Base-by-base conservation (phyloP, 2,329 filamentous ascomycete genomes). In the Hymenoscyphus linearis region DNA sequence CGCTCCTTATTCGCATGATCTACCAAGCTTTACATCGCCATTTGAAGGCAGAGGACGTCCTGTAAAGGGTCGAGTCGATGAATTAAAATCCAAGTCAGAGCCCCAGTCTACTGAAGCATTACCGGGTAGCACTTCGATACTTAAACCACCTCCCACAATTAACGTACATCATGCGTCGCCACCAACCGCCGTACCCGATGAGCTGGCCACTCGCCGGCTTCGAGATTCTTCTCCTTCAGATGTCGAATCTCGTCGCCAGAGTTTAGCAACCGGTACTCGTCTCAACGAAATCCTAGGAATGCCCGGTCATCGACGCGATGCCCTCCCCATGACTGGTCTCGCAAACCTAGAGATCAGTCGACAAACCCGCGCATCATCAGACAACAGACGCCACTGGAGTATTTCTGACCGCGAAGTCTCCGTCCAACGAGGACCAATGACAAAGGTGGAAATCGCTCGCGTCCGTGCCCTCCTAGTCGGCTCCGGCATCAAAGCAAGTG, bases 401-500 rank as follows among this genome's bases (percentile, higher is more conserved):
- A 80, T 84, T 35, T 77, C 78, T 1, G 77, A 81, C 58, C 76
- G 76, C 57, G 73, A 69, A 34, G 67, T 72, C 3, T 71, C 74
- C 3, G 71, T 73, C 5, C 74, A 76, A 18, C 76, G 73, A 52
- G 70, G 71, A n/a, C 73, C 72, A 61, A 71, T 89, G 34, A 86
- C 81, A 10, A 85, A 82, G 68, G 84, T 84, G n/a, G 93, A 97
- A 68, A 82, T 96, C 58, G 89, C 89, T 16, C 86, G 91, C n/a
- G 81, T 93, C 2, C 83, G 86, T 61, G 84, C 91, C 0, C 79
- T 96, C 9, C 83, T 96, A 47, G 79, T 96, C 25, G 89, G 87
- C 65, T 91, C 91, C 0, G 93, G 92, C n/a, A 87, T 97, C 70
- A 96, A 96, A 76, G 93, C 93, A 0, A 86, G 86, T 69, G 90